Evolutionary conservation across 2,329 filamentous ascomycete species (phyloP), one percentile per base, ranked within the genome.

Genomic region (Fonsecaea erecta): DNA sequence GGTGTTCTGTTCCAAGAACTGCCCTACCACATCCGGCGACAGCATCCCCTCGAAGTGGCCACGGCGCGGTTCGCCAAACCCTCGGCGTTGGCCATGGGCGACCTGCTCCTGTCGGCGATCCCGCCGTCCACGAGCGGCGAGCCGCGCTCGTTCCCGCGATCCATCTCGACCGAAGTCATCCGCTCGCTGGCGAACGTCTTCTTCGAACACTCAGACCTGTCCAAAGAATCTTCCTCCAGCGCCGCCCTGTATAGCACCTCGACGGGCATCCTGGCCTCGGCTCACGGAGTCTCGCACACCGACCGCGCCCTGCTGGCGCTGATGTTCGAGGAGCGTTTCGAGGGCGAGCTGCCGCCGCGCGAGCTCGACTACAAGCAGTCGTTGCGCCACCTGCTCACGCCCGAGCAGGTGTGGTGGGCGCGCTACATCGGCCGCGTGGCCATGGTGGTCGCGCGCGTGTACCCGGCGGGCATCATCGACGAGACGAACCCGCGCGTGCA

Each of bases 271-370:
- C 82, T 93, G 55, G 85, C 87, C 0, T 84, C 85, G 14, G 83
- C 85, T 1, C 91, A 94, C 43, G 92, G 92, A 0, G 78, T 96
- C 28, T 88, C 87, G 1, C 93, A 97, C 74, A 76, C 87, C 52
- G 84, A 88, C 57, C 85, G 92, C 12, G 89, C 90, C 0, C 76
- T 91, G 1, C 80, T 97, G 2, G 91, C 87, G 0, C 79, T 96
- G 3, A 84, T 89, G 0, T 81, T 91, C 1, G 92, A 88, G 70
- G 87, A 90, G 52, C 83, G 92, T 70, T 96, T 92, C 87, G 90
- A 88, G 18, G 87, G 86, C 1, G 84, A 85, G 48, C 80, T 90
- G 1, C 83, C 85, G 1, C 85, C 86, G 0, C 80, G 81, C 0
- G 88, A 90, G 70, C 73, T 81, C 8, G 74, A 79, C 3, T 87